Percentiles rank a stretch among this genome's conserved stretches.
These are phyloP conservation scores for Avena sativa DNA, from an alignment of 176 grass and related monocot genomes.

Conservation along the genomic window DNA sequence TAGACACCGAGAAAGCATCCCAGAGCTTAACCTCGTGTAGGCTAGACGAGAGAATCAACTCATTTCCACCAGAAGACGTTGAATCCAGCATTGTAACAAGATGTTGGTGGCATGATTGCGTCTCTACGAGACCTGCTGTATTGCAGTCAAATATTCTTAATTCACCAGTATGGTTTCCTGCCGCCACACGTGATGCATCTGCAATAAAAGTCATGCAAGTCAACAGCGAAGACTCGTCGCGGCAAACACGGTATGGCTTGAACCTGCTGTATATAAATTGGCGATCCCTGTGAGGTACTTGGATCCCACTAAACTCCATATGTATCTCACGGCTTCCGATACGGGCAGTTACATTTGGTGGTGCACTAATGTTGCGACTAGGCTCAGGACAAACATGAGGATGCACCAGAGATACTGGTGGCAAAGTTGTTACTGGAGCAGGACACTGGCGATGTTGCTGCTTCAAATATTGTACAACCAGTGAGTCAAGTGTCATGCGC, in stretches of 20 bases:
- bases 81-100: constrained; percentile 78
- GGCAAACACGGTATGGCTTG: constrained; percentile 84
- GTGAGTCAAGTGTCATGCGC: constrained; percentile 81
- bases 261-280: constrained; percentile 99
- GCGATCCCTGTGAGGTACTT: constrained; percentile 76
- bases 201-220: constrained; percentile 94
- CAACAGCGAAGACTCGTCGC: constrained; percentile 75
- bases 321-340: constrained; percentile 77
- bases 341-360: constrained; percentile 80
- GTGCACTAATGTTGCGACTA: constrained; percentile 75
- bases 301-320: constrained; percentile 78
- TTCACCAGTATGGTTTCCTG: constrained; percentile 81
- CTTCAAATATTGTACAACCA: constrained; percentile 97
- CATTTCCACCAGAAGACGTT: constrained; percentile 54
- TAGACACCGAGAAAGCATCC: constrained; percentile 69
- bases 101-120: constrained; percentile 68
- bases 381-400: constrained; percentile 96
- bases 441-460: constrained; percentile 95
- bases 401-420: constrained; percentile 83
- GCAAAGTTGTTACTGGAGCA: constrained; percentile 94
- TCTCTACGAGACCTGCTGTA: constrained; percentile 76
- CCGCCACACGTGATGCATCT: constrained; percentile 77
- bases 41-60: constrained; percentile 81
- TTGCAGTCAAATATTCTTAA: constrained; percentile 94
- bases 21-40: constrained; percentile 80